phyloP scores from a whole-genome alignment of 805 yeast genomes.

The Ogataea angusta region DNA sequence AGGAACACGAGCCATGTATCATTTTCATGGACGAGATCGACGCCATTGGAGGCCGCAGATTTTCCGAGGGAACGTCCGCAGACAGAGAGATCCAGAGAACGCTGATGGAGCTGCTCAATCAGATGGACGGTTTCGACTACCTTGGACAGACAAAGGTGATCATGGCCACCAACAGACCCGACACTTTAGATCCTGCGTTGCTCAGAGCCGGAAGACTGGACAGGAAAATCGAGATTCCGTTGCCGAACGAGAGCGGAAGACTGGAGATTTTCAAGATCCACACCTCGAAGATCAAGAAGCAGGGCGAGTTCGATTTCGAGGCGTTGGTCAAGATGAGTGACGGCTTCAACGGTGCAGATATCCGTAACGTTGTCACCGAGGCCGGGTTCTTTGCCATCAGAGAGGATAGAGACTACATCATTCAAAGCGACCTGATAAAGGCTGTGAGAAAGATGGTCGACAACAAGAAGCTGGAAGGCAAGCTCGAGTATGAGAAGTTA shows the following conservation, averaged over 20 bases:
- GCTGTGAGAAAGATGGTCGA: slow-evolving; percentile 98
- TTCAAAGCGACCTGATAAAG: slow-evolving; percentile 93
- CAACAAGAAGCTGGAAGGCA: slow-evolving; percentile 94
- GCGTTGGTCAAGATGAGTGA: slow-evolving; percentile 98
- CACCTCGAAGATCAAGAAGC: slow-evolving; percentile 76
- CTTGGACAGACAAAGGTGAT: slow-evolving; percentile 95
- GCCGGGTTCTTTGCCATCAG: slow-evolving; percentile 98
- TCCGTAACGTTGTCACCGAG: slow-evolving; percentile 95
- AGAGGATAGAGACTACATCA: slow-evolving; percentile 92
- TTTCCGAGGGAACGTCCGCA: slow-evolving; percentile 96
- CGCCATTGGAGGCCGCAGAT: slow-evolving; percentile 98
- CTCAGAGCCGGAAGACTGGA: slow-evolving; percentile 97
- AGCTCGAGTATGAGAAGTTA: slow-evolving; percentile 90
- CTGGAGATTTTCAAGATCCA: slow-evolving; percentile 93
- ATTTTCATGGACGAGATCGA: slow-evolving; percentile 98
- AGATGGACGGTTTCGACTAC: slow-evolving; percentile 98
- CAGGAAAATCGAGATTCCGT: slow-evolving; percentile 90
- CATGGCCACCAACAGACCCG: slow-evolving; percentile 99
- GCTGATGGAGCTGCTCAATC: slow-evolving; percentile 92
- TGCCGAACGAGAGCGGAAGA: slow-evolving; percentile 96
- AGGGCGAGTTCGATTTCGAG: slow-evolving; percentile 96
- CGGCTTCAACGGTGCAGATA: slow-evolving; percentile 98
- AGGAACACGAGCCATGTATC: slow-evolving; percentile 96
- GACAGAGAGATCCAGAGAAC: slow-evolving; percentile 99
- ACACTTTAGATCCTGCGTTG: slow-evolving; percentile 94